These are phyloP conservation scores for Cladosporium sp. DNA, from an alignment of 2,329 filamentous ascomycete genomes.

Conservation along the genomic window DNA sequence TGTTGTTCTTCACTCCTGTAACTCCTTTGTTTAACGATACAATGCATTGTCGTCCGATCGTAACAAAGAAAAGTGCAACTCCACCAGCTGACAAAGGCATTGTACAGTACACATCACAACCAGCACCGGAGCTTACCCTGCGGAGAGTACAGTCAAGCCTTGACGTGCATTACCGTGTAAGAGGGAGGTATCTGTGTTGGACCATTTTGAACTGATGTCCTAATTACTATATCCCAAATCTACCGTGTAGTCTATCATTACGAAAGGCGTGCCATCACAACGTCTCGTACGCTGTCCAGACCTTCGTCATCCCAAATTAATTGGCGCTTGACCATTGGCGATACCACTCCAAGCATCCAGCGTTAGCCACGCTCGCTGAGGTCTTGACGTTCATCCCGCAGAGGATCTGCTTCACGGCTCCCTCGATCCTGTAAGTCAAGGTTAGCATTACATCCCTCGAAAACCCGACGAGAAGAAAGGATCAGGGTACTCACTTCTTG, in stretches of 20 bases:
- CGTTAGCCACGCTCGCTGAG: conserved; percentile 90
- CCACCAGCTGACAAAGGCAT: background rate
- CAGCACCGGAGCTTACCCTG: background rate
- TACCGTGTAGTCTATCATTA: background rate
- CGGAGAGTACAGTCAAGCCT: too few relatives aligned
- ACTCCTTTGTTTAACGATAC: background rate
- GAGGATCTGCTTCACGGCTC: conserved; percentile 93
- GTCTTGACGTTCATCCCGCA: conserved; percentile 85
- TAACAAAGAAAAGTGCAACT: background rate
- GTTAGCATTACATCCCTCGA: background rate
- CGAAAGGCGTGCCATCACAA: background rate
- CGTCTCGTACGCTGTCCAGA: background rate
- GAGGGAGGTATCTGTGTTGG: background rate
- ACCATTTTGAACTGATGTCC: background rate
- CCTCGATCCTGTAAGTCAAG: conserved; percentile 62
- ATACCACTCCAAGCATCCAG: conserved; percentile 87
- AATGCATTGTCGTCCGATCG: background rate
- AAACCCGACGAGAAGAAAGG: background rate
- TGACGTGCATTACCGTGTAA: background rate
- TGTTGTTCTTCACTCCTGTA: background rate
- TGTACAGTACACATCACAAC: background rate
- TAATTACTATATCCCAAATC: background rate
- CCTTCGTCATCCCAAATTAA: conserved; percentile 15
- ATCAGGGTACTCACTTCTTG: conserved; percentile 64
- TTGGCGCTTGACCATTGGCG: conserved; percentile 68